Evolutionary conservation across 2,329 filamentous ascomycete species (phyloP).

Genomic region (Aspergillus bombycis): DNA sequence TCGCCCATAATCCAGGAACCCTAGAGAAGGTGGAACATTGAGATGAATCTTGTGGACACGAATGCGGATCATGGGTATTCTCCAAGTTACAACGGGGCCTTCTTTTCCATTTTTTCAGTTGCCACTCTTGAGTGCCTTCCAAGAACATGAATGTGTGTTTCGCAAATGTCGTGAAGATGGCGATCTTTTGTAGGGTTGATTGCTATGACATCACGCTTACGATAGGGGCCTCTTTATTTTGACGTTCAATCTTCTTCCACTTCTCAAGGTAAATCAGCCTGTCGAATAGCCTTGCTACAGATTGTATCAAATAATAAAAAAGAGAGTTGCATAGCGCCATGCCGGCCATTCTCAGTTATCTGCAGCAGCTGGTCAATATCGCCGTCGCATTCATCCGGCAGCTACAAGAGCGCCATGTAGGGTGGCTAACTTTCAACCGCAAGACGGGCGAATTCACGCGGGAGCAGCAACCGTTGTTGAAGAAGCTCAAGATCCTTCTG

Average conservation of each 20-base stretch:
- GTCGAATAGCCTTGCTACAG: not conserved
- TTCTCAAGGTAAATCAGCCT: not conserved
- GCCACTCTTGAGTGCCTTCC: not conserved
- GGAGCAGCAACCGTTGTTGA: slow-evolving; percentile 44
- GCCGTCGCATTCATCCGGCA: slow-evolving; percentile 2
- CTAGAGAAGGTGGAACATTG: slow-evolving; percentile 3
- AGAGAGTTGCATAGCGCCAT: not conserved
- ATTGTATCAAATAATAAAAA: not conserved
- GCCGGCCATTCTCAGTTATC: not conserved
- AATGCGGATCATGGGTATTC: not conserved
- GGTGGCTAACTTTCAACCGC: slow-evolving; percentile 35
- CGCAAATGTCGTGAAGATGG: too few relatives aligned
- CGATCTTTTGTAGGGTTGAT: not conserved
- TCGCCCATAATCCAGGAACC: slow-evolving; percentile 7
- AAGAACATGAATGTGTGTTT: not conserved
- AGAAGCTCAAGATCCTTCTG: slow-evolving; percentile 47
- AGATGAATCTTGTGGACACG: not conserved
- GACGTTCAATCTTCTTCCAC: not conserved
- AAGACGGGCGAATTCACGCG: slow-evolving; percentile 41
- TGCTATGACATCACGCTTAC: not conserved
- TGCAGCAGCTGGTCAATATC: slow-evolving; percentile 9
- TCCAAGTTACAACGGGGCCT: not conserved
- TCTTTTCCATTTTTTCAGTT: not conserved
- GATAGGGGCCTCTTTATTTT: not conserved
- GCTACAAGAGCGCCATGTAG: slow-evolving; percentile 34